phyloP scores from a whole-genome alignment of 2,329 filamentous ascomycete species.

The Exophiala sideris region DNA sequence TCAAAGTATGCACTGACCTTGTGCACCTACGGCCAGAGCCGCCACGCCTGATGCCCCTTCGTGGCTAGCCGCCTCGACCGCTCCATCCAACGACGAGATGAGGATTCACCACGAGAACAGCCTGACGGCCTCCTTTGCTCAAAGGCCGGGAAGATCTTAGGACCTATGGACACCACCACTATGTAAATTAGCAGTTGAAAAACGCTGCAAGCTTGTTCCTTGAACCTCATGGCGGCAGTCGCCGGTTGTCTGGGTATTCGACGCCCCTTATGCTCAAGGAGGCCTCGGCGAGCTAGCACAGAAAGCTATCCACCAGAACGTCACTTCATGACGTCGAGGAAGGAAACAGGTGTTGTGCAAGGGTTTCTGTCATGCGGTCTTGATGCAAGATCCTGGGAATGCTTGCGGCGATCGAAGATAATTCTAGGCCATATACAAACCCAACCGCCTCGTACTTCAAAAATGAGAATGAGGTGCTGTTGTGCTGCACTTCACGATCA shows the following conservation, averaged over 20 bases:
- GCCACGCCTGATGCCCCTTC: background rate
- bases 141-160: background rate
- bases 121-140: background rate
- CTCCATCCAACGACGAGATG: background rate
- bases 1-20: too few species aligned
- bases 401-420: background rate
- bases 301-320: conserved; percentile 7
- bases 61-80: background rate
- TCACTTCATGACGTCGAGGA: conserved; percentile 17
- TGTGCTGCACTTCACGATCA: too few species aligned
- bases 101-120: background rate
- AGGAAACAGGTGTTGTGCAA: background rate
- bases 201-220: too few species aligned
- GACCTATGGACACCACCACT: background rate
- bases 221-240: too few species aligned
- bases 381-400: too few species aligned
- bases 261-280: background rate
- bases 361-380: too few species aligned
- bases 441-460: too few species aligned
- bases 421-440: background rate
- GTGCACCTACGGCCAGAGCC: background rate
- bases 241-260: too few species aligned
- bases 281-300: background rate
- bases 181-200: too few species aligned
- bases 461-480: too few species aligned